phyloP scores from a whole-genome alignment of 2,329 filamentous ascomycete species.

The Aspergillus pseudotamarii region DNA sequence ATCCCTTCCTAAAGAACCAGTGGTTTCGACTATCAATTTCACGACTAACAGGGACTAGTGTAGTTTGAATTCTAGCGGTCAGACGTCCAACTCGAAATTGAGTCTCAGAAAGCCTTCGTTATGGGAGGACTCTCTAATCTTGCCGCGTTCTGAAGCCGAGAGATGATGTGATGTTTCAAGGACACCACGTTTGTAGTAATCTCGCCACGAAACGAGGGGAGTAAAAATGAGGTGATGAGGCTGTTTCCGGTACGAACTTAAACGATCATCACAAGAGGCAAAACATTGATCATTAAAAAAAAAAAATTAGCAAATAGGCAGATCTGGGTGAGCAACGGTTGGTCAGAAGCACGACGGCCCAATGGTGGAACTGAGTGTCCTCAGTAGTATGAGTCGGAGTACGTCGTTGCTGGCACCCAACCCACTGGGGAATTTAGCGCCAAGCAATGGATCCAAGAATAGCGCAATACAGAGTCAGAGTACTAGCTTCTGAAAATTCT shows the following conservation, averaged over 20 bases:
- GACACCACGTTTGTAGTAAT: not conserved
- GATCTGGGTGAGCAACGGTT: not conserved
- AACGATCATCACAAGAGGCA: not conserved
- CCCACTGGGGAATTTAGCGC: not conserved
- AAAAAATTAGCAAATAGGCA: not conserved
- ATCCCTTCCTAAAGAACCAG: conserved; percentile 1
- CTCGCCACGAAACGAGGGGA: not conserved
- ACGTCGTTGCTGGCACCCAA: not conserved
- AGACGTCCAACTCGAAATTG: not conserved
- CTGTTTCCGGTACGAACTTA: not conserved
- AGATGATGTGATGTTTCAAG: not conserved
- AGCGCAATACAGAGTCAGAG: not conserved
- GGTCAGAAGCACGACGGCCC: not conserved
- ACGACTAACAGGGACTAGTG: conserved; percentile 6
- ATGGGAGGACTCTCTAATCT: not conserved
- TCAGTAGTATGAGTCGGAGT: not conserved
- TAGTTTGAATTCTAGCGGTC: conserved; percentile 12
- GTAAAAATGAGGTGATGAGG: not conserved
- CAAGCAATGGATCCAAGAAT: not conserved
- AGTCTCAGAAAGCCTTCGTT: not conserved
- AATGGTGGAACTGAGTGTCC: not conserved
- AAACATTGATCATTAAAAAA: not conserved
- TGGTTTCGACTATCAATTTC: not conserved
- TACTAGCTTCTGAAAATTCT: not conserved
- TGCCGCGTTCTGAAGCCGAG: not conserved